A percentile compares a stretch with the other conserved stretches of the same genome.
These are phyloP conservation scores for Xylariaceae sp. DNA, from an alignment of 2,329 filamentous ascomycete species.

Conservation along the genomic window DNA sequence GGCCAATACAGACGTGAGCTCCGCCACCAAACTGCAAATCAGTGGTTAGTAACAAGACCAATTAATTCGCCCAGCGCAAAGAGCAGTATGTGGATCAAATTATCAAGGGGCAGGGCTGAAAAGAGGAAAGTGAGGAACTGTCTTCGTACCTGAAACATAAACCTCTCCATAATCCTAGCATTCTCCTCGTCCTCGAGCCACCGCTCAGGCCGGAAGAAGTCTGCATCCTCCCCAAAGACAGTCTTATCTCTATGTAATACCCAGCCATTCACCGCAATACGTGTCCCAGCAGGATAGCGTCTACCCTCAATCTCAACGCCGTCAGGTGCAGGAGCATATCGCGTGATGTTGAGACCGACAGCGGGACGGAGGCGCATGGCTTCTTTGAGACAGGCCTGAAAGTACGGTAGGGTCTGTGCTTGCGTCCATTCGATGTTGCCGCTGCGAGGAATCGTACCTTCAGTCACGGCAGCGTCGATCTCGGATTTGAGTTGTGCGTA, in stretches of 20 bases:
- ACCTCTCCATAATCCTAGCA: slow-evolving; percentile 47
- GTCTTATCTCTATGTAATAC: slow-evolving; percentile 46
- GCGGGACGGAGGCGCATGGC: slow-evolving; percentile 53
- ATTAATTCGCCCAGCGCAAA: neutral
- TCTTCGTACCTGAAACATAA: slow-evolving; percentile 50
- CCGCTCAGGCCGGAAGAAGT: slow-evolving; percentile 50
- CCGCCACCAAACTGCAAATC: slow-evolving; percentile 48
- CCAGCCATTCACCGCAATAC: slow-evolving; percentile 52
- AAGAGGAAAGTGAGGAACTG: neutral
- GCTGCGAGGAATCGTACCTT: slow-evolving; percentile 31
- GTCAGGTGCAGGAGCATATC: slow-evolving; percentile 42
- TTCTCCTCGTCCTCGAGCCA: slow-evolving; percentile 48
- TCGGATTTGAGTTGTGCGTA: slow-evolving; percentile 40
- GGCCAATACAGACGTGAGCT: slow-evolving; percentile 51
- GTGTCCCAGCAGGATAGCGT: slow-evolving; percentile 49
- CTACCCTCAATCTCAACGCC: slow-evolving; percentile 50
- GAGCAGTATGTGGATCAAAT: neutral
- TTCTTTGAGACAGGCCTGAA: slow-evolving; percentile 56
- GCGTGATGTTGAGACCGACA: slow-evolving; percentile 52
- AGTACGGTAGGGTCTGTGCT: slow-evolving; percentile 47
- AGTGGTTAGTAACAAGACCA: neutral
- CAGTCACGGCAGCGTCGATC: slow-evolving; percentile 38
- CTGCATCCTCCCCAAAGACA: slow-evolving; percentile 49
- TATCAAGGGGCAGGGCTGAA: neutral
- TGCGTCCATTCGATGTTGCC: slow-evolving; percentile 47